Conservation (phyloP, 768 basidiomycete species). For the Macrolepiota dolichaula region DNA sequence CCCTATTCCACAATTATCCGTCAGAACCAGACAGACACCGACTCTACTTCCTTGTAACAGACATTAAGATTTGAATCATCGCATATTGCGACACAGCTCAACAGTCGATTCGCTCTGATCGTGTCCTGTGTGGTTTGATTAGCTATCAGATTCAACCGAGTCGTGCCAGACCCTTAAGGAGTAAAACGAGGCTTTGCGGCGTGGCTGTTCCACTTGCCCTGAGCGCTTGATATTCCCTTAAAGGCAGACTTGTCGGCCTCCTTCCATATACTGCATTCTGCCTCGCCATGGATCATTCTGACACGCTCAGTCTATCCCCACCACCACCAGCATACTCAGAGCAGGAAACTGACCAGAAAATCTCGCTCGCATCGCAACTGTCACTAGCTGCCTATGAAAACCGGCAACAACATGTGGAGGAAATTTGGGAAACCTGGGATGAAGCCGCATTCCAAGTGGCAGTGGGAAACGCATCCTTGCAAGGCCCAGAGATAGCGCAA, state of each 20-base stretch:
- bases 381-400: conserved; percentile 31
- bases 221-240: not conserved
- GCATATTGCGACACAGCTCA: not conserved
- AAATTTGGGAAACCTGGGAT: conserved; percentile 51
- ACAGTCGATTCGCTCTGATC: not conserved
- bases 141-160: not conserved
- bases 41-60: not conserved
- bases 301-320: conserved; percentile 17
- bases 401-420: conserved; percentile 23
- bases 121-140: not conserved
- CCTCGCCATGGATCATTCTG: conserved; percentile 9
- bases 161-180: not conserved
- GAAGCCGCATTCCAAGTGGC: conserved; percentile 22
- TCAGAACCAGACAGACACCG: not conserved
- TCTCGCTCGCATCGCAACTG: conserved; percentile 34
- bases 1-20: not conserved
- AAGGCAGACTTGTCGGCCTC: not conserved
- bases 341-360: conserved; percentile 53
- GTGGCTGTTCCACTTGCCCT: conserved; percentile 4
- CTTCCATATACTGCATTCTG: not conserved
- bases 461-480: not conserved
- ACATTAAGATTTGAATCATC: not conserved
- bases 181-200: conserved; percentile 1
- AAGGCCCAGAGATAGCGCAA: not conserved
- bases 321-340: conserved; percentile 47